A percentile compares a stretch with the other conserved stretches of the same genome.
phyloP scores from a whole-genome alignment of 140 eudicot genomes.

The Erigeron philadelphicus region DNA sequence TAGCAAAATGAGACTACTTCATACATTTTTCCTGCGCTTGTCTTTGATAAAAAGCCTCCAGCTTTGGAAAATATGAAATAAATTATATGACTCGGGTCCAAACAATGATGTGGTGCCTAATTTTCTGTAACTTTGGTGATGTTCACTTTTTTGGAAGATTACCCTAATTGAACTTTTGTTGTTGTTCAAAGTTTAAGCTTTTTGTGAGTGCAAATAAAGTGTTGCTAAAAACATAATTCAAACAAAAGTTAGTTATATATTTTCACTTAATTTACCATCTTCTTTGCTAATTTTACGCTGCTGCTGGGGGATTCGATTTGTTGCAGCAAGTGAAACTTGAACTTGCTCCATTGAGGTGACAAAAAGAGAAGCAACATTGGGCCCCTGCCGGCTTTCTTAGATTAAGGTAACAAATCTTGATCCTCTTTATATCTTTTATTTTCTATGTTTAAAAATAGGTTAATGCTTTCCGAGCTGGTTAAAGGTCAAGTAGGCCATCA shows the following conservation, averaged over 20 bases:
- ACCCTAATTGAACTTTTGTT: not conserved
- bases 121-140: not conserved
- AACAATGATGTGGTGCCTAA: not conserved
- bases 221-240: not conserved
- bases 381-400: constrained; percentile 12
- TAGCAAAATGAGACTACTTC: too few relatives aligned
- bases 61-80: too few relatives aligned
- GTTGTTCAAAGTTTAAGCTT: not conserved
- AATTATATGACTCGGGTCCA: not conserved
- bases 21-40: too few relatives aligned
- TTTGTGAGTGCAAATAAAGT: not conserved
- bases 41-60: too few relatives aligned
- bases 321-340: constrained; percentile 16
- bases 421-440: constrained; percentile 6
- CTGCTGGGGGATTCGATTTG: not conserved
- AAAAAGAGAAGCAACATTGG: constrained; percentile 1
- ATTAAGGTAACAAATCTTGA: constrained; percentile 20
- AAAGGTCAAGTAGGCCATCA: constrained; percentile 22
- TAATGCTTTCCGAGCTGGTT: constrained; percentile 25
- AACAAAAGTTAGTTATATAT: not conserved
- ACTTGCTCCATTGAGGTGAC: not conserved
- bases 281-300: not conserved
- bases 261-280: not conserved
- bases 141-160: not conserved
- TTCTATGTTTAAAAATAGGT: not conserved